A percentile compares a stretch with the other conserved stretches of the same genome.
phyloP scores from a whole-genome alignment of 805 yeast species.

The Ogataea philodendri region DNA sequence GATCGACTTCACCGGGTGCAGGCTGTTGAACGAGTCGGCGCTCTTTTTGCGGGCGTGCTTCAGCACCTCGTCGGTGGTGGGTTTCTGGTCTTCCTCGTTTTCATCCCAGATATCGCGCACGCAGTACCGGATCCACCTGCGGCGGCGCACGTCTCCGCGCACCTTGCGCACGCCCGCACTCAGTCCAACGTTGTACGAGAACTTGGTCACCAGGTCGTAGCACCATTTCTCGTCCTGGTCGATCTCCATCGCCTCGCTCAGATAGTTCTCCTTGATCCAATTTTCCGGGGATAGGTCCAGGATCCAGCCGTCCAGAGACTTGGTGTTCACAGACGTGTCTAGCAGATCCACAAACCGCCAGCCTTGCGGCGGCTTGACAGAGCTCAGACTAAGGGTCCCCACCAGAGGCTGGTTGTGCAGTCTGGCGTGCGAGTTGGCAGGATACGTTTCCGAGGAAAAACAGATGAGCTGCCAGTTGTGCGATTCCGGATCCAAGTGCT shows the following conservation, averaged over 20 bases:
- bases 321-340: slow-evolving; percentile 14
- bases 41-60: slow-evolving; percentile 13
- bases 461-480: slow-evolving; percentile 67
- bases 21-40: slow-evolving; percentile 12
- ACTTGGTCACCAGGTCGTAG: slow-evolving; percentile 49
- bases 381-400: slow-evolving; percentile 33
- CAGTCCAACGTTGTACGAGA: slow-evolving; percentile 27
- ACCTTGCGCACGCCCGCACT: slow-evolving; percentile 21
- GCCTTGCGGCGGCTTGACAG: slow-evolving; percentile 54
- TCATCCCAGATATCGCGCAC: slow-evolving; percentile 28
- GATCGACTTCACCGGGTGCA: slow-evolving; percentile 10
- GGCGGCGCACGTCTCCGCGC: slow-evolving; percentile 52
- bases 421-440: slow-evolving; percentile 45
- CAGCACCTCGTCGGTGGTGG: slow-evolving; percentile 1
- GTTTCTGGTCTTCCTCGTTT: slow-evolving; percentile 7
- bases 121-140: slow-evolving; percentile 63
- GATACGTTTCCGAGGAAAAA: slow-evolving; percentile 52
- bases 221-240: slow-evolving; percentile 86
- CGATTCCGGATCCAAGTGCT: slow-evolving; percentile 44
- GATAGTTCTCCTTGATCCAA: slow-evolving; percentile 59
- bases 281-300: slow-evolving; percentile 59
- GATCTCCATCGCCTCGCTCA: slow-evolving; percentile 52
- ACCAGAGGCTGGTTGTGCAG: slow-evolving; percentile 29
- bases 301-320: slow-evolving; percentile 49
- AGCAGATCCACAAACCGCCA: slow-evolving; percentile 47